Conservation (phyloP, 1,284 basidiomycete genomes). For the Pyrrhoderma lamaoense region DNA sequence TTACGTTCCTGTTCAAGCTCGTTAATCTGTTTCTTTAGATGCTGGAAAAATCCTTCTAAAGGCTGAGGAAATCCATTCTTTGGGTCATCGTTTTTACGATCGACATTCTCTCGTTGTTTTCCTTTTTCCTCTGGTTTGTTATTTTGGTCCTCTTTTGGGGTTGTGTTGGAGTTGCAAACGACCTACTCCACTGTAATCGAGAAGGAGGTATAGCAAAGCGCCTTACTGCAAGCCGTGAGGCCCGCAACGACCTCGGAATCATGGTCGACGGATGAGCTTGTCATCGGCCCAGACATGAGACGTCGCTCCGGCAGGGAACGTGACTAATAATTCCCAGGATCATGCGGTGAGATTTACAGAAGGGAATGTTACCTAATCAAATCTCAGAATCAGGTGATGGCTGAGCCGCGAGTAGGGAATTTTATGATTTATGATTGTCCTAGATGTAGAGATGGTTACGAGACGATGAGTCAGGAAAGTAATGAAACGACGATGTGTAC, state of each 20-base stretch:
- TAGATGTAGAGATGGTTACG: no score
- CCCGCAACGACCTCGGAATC: slow-evolving; percentile 38
- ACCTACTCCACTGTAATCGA: slow-evolving; percentile 29
- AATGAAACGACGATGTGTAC: no score
- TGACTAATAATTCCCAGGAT: no score
- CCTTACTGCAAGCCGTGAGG: slow-evolving; percentile 31
- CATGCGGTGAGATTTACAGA: no score
- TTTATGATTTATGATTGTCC: no score
- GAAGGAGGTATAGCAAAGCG: slow-evolving; percentile 28
- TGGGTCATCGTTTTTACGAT: slow-evolving; percentile 26
- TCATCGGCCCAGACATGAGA: not conserved
- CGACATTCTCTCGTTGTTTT: slow-evolving; percentile 33
- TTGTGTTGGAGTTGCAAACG: slow-evolving; percentile 38
- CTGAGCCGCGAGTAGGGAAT: no score
- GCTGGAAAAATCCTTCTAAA: slow-evolving; percentile 74
- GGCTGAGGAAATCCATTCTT: slow-evolving; percentile 34
- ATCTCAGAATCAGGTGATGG: no score
- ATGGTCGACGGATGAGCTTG: slow-evolving; percentile 24
- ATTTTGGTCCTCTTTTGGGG: slow-evolving; percentile 26
- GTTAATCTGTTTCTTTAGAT: slow-evolving; percentile 51
- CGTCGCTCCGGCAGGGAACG: no score
- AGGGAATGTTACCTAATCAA: no score
- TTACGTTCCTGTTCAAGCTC: slow-evolving; percentile 29
- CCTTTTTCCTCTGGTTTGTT: slow-evolving; percentile 27
- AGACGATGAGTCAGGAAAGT: no score